phyloP scores from a whole-genome alignment of 768 basidiomycete species.

The Macrolepiota fuliginosa region DNA sequence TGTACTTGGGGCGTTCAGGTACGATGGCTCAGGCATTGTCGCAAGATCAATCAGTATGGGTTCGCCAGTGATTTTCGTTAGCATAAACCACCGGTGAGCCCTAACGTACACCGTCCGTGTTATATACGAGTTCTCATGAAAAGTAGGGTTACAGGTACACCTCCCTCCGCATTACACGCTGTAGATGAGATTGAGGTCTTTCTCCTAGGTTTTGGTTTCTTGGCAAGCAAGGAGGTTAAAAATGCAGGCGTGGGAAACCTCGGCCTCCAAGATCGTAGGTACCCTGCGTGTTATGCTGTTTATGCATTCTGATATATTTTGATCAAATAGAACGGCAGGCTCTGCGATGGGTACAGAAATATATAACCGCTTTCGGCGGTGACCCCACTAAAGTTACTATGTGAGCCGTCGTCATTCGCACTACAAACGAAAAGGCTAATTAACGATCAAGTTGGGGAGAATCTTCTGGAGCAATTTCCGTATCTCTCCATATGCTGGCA shows the following conservation, averaged over 20 bases:
- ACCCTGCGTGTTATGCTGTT: background rate
- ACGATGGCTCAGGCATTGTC: constrained; percentile 43
- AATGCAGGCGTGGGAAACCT: constrained; percentile 41
- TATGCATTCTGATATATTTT: background rate
- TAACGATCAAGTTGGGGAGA: constrained; percentile 4
- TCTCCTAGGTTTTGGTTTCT: constrained; percentile 34
- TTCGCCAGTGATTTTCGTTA: constrained; percentile 25
- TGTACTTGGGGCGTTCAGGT: constrained; percentile 22
- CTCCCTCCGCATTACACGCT: background rate
- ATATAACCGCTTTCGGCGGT: constrained; percentile 63
- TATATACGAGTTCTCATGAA: background rate
- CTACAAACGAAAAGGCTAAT: background rate
- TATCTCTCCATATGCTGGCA: constrained; percentile 5
- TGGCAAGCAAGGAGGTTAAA: constrained; percentile 37
- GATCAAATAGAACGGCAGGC: constrained; percentile 43
- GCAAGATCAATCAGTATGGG: constrained; percentile 38
- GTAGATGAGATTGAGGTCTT: background rate
- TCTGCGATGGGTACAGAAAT: constrained; percentile 59
- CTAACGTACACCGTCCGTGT: background rate
- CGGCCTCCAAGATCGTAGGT: constrained; percentile 48
- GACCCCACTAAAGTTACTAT: constrained; percentile 53
- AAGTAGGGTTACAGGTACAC: background rate
- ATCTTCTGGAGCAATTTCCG: constrained; percentile 15
- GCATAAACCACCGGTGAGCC: constrained; percentile 11
- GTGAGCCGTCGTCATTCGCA: constrained; percentile 21